A percentile compares a stretch with the other conserved stretches of the same genome.
Evolutionary conservation across 768 basidiomycete genomes (phyloP).

Genomic region (Favolaschia claudopus): DNA sequence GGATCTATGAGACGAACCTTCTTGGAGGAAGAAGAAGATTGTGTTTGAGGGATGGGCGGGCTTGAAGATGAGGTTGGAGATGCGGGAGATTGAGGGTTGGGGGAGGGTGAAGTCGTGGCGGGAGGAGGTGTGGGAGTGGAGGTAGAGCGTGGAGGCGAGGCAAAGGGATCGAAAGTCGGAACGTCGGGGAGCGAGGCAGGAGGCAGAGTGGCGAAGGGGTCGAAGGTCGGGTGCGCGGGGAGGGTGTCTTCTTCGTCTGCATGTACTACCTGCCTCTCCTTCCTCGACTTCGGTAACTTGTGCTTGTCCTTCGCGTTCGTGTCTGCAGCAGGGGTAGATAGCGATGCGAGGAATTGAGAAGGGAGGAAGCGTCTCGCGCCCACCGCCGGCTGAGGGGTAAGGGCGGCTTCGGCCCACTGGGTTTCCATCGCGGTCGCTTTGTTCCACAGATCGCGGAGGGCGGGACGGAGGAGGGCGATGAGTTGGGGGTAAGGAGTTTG

Average conservation of each 20-base stretch:
- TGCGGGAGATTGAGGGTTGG: not conserved
- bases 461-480: slow-evolving; percentile 43
- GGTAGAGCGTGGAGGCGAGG: not conserved
- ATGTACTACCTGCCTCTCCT: too few species aligned
- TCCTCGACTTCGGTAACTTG: too few species aligned
- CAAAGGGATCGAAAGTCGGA: not conserved
- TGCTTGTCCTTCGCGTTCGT: too few species aligned
- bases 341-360: too few species aligned
- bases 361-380: too few species aligned
- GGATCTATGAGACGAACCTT: not conserved
- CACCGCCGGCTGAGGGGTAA: too few species aligned
- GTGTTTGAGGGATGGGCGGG: not conserved
- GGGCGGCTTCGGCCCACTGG: slow-evolving; percentile 19
- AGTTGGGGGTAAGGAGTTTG: slow-evolving; percentile 53
- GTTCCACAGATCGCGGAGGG: slow-evolving; percentile 31
- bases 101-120: not conserved
- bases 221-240: not conserved
- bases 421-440: slow-evolving; percentile 32
- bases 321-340: too few species aligned
- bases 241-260: too few species aligned
- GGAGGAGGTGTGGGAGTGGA: not conserved
- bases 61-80: too few species aligned
- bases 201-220: not conserved
- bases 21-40: too few species aligned
- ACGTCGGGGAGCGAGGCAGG: too few species aligned